Conservation (phyloP, 2,329 filamentous ascomycete genomes). For the Hawksworthiomyces lignivorus region DNA sequence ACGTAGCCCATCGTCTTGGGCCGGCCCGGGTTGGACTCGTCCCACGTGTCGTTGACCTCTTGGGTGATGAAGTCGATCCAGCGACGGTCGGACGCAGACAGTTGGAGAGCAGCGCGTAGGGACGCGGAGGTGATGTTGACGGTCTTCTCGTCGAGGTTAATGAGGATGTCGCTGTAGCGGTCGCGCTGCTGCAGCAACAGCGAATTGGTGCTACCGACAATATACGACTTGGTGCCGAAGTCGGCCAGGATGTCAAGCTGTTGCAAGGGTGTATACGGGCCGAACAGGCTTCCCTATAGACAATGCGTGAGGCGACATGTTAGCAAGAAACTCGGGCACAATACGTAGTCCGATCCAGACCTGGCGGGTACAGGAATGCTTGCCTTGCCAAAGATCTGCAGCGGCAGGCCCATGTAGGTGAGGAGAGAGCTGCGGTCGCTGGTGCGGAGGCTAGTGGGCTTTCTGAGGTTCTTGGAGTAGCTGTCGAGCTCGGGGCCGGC, state of each 20-base stretch:
- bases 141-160: constrained; percentile 86
- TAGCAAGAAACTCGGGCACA: too few relatives aligned
- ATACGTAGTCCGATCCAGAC: too few relatives aligned
- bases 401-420: constrained; percentile 85
- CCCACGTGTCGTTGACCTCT: constrained; percentile 93
- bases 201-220: constrained; percentile 95
- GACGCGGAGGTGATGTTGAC: constrained; percentile 78
- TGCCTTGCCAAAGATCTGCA: constrained; percentile 92
- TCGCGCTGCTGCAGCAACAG: constrained; percentile 89
- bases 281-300: constrained; percentile 79
- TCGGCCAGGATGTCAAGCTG: constrained; percentile 88
- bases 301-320: too few relatives aligned
- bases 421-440: constrained; percentile 87
- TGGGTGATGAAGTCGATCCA: constrained; percentile 97
- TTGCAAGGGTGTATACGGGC: constrained; percentile 92
- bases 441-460: constrained; percentile 78
- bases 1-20: constrained; percentile 95
- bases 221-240: constrained; percentile 90
- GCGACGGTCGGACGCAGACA: constrained; percentile 80
- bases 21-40: constrained; percentile 76
- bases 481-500: constrained; percentile 87
- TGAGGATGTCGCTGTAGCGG: constrained; percentile 89
- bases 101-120: constrained; percentile 63
- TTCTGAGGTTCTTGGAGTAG: constrained; percentile 67
- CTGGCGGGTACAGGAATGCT: constrained; percentile 2